Evolutionary conservation across 352 stramenopile species (phyloP), one percentile per base, ranked within the genome.

Genomic region (Pythium phragmitis): DNA sequence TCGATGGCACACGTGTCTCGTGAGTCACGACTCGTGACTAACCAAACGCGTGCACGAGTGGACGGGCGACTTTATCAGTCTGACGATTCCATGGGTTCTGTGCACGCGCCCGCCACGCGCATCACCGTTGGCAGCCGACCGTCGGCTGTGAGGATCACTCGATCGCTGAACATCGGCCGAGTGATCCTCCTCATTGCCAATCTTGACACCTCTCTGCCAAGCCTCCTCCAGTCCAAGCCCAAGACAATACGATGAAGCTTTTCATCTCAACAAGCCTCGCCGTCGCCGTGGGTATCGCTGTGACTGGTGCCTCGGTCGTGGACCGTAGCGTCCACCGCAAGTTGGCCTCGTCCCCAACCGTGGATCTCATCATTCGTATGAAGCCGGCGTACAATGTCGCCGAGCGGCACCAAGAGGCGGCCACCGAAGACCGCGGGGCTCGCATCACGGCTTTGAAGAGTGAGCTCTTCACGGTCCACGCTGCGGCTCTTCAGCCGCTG

Each of bases 401-500:
- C 42, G 55, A 60, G 39, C 37, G 36, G 2, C 19, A 48, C 39
- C 53, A 50, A 5, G 53, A 60, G 23, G 53, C 53, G 4, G 28
- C 28, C 19, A 52, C 17, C 14, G 28, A 11, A 5, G 52, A 46
- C 42, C 65, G 60, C 33, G 41, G 47, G 14, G 48, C 37, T 6
- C 51, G 41, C 41, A 72, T 72, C 50, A 30, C 56, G 34, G 53
- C 39, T 6, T 48, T 72, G 14, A 57, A 64, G 14, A 39, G 53
- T 9, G 30, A 51, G 30, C 60, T 72, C 17, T 11, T 47, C 19
- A 19, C 37, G 1, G 41, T 60, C 42, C 37, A 54, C 12, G 28
- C 26, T 16, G 19, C 49, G 3, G 59, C 46, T 7, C 41, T 54
- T 14, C 13, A 42, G 5, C 50, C 58, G 11, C 41, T 74, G 11